These are phyloP conservation scores for Microdochium trichocladiopsis DNA, from an alignment of 2,329 filamentous ascomycete genomes.

Conservation along the genomic window DNA sequence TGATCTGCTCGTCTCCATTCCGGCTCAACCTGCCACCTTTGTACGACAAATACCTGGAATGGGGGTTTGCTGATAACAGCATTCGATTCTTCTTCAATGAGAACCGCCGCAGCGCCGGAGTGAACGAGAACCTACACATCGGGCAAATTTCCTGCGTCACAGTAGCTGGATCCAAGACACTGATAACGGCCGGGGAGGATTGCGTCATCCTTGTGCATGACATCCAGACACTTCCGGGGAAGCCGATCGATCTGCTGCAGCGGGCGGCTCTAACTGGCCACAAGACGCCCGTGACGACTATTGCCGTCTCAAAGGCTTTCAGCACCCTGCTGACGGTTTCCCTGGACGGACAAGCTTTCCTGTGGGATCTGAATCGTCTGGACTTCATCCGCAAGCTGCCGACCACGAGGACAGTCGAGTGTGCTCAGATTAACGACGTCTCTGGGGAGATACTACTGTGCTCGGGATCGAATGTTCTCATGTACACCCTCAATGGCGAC, in stretches of 20 bases:
- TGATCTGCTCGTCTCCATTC: conserved; percentile 79
- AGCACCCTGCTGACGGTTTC: conserved; percentile 82
- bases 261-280: conserved; percentile 85
- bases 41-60: conserved; percentile 90
- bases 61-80: conserved; percentile 91
- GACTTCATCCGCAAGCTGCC: conserved; percentile 76
- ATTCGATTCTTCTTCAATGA: conserved; percentile 86
- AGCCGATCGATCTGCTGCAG: conserved; percentile 71
- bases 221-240: conserved; percentile 54
- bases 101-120: conserved; percentile 70
- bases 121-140: conserved; percentile 91
- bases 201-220: conserved; percentile 85
- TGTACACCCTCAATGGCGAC: conserved; percentile 86
- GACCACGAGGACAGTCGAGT: conserved; percentile 53
- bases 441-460: conserved; percentile 86
- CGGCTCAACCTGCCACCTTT: conserved; percentile 77
- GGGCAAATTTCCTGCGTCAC: conserved; percentile 78
- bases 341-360: conserved; percentile 71
- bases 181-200: conserved; percentile 88
- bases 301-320: conserved; percentile 83
- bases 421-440: conserved; percentile 81
- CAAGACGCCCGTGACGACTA: conserved; percentile 70
- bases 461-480: conserved; percentile 62
- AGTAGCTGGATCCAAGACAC: conserved; percentile 83
- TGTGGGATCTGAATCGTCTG: conserved; percentile 91